Evolutionary conservation across 441 rosid genomes (phyloP), one percentile per base, ranked within the genome.

Genomic region (Melastoma candidum): DNA sequence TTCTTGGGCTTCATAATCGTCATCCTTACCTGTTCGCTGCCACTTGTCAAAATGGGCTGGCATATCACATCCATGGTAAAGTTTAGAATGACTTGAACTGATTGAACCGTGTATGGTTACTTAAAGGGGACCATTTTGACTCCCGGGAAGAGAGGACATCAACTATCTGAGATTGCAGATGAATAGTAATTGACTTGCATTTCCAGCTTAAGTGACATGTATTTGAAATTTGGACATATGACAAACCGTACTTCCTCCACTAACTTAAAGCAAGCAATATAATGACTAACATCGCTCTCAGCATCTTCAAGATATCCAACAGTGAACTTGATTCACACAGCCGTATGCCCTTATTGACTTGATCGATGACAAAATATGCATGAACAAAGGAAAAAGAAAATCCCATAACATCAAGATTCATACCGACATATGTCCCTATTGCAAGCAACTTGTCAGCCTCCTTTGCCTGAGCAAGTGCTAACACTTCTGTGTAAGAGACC

Each of bases 261-360:
- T 17, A 17, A 17, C 43, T 36, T 39, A 3, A 46, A 22, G 43
- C 53, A 41, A 41, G 14, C 8, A 47, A 4, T 12, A 57, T 11
- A 46, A 48, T 24, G 0, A 56, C 69, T 63, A 45, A 90, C 97
- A 94, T 84, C 95, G 87, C 75, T 87, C 64, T 87, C 95, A 22
- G 97, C 92, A 69, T 87, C 96, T 57, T 87, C 83, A 46, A 78
- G 71, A 57, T 87, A 90, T 39, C 97, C 95, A 68, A 87, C 95
- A 3, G 78, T 83, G 54, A 90, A 36, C 41, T 4, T 36, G 41
- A 36, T 36, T 36, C 6, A 36, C 41, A 36, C 41, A 4, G 41
- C 41, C 41, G 8, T 36, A 36, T 36, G 41, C 7, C 1, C 41
- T 36, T 36, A 36, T 36, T 36, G 41, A 36, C 41, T 36, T 4